Percentiles rank a stretch among this genome's conserved stretches.
phyloP scores from a whole-genome alignment of 371 early-diverging fungal species.

The Catenaria anguillulae region DNA sequence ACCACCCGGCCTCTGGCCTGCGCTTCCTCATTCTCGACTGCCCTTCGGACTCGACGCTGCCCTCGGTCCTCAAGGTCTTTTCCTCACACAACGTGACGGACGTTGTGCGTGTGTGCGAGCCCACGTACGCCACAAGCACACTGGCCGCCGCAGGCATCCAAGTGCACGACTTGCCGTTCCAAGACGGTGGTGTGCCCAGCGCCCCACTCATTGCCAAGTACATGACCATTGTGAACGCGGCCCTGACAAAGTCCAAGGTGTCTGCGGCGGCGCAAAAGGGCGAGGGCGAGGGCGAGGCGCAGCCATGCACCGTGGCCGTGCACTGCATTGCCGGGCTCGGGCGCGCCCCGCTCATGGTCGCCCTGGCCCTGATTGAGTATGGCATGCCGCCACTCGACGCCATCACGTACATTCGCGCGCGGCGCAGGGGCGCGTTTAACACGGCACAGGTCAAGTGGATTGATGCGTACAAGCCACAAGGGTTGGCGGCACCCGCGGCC shows the following conservation, averaged over 20 bases:
- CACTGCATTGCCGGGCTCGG: slow-evolving; percentile 63
- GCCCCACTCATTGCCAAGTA: not conserved
- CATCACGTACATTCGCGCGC: slow-evolving; percentile 50
- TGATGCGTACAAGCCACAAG: slow-evolving; percentile 10
- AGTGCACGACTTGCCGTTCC: slow-evolving; percentile 22
- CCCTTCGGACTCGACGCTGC: slow-evolving; percentile 4
- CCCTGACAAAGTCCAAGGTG: too few species aligned
- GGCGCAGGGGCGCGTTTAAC: slow-evolving; percentile 68
- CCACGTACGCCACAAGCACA: slow-evolving; percentile 16
- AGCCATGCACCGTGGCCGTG: slow-evolving; percentile 44
- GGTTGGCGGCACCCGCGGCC: too few species aligned
- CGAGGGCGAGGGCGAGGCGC: not conserved
- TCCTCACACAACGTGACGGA: slow-evolving; percentile 53
- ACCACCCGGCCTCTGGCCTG: too few species aligned
- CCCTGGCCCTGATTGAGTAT: slow-evolving; percentile 64
- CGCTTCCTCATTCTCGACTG: slow-evolving; percentile 3
- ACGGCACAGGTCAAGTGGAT: slow-evolving; percentile 57
- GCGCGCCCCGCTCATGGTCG: slow-evolving; percentile 52
- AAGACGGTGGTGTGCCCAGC: slow-evolving; percentile 19
- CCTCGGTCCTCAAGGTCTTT: slow-evolving; percentile 17
- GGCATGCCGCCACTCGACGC: slow-evolving; percentile 66
- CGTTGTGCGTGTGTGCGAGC: slow-evolving; percentile 58
- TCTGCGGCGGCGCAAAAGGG: not conserved
- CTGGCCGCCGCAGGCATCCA: slow-evolving; percentile 15
- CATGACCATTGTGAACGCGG: not conserved